phyloP scores from a whole-genome alignment of 2,329 filamentous ascomycete species.

The Lasiodiplodia sp. region DNA sequence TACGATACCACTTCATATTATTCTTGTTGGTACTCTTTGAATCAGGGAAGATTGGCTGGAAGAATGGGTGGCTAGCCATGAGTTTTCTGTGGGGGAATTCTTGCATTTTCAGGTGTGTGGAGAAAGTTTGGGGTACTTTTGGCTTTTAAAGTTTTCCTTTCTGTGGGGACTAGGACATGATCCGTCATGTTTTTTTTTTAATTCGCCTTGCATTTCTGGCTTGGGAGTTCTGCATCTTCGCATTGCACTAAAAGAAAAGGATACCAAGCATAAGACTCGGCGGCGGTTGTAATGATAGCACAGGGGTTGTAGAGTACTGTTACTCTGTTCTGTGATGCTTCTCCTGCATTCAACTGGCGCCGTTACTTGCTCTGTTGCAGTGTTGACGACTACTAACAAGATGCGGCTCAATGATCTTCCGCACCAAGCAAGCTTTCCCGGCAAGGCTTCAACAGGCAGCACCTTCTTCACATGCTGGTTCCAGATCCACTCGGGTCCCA shows the following conservation, averaged over 20 bases:
- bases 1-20: constrained; percentile 5
- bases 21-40: constrained; percentile 25
- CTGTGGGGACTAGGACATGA: neutral
- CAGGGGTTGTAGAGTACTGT: neutral
- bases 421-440: neutral
- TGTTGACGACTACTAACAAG: neutral
- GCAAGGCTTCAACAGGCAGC: neutral
- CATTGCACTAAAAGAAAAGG: neutral
- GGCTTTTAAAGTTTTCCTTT: neutral
- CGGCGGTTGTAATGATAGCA: constrained; percentile 10
- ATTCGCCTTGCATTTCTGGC: neutral
- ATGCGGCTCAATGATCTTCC: neutral
- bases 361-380: too few relatives aligned
- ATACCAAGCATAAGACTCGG: constrained; percentile 1
- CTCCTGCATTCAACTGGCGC: neutral
- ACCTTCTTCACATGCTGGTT: neutral
- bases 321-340: neutral
- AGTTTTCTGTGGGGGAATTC: neutral
- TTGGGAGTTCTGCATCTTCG: constrained; percentile 6
- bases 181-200: neutral
- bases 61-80: neutral
- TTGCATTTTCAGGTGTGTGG: constrained; percentile 24
- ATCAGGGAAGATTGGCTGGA: neutral
- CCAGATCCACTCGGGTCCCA: neutral
- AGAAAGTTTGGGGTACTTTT: neutral